phyloP scores from a whole-genome alignment of 139 green algal species.

The Chloropicon primus region DNA sequence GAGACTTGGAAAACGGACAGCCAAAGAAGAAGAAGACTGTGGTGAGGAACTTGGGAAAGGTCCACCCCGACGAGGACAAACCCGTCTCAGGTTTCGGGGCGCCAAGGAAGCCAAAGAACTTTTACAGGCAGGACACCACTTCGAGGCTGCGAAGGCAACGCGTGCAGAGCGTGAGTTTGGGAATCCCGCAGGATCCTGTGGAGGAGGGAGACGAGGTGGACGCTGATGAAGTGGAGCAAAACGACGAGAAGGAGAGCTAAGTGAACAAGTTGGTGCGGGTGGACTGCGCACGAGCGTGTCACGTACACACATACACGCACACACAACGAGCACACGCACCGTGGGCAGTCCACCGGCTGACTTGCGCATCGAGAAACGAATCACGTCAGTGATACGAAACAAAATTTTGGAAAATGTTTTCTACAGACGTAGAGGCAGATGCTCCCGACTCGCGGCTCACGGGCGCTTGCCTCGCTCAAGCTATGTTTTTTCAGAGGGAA shows the following conservation, averaged over 20 bases:
- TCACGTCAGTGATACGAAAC: no score
- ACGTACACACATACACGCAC: no score
- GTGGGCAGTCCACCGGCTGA: no score
- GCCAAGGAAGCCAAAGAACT: background rate
- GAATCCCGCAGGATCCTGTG: background rate
- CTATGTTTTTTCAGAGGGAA: no score
- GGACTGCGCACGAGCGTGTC: no score
- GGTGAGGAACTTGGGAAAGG: background rate
- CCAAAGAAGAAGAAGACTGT: background rate
- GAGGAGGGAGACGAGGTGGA: background rate
- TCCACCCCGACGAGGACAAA: background rate
- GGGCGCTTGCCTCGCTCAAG: no score
- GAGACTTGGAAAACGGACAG: background rate
- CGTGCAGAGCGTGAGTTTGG: background rate
- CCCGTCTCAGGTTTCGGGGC: background rate
- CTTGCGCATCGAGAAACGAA: no score
- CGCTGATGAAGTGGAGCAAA: background rate
- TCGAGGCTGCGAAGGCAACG: background rate
- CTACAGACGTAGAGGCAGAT: no score
- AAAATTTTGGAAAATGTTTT: no score
- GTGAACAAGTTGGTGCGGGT: no score
- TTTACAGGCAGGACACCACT: background rate
- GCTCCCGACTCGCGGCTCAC: no score
- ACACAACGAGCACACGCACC: no score
- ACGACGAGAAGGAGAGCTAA: background rate